Base-by-base conservation (phyloP, 2,329 filamentous ascomycete genomes). In the Fragosphaeria purpurea region DNA sequence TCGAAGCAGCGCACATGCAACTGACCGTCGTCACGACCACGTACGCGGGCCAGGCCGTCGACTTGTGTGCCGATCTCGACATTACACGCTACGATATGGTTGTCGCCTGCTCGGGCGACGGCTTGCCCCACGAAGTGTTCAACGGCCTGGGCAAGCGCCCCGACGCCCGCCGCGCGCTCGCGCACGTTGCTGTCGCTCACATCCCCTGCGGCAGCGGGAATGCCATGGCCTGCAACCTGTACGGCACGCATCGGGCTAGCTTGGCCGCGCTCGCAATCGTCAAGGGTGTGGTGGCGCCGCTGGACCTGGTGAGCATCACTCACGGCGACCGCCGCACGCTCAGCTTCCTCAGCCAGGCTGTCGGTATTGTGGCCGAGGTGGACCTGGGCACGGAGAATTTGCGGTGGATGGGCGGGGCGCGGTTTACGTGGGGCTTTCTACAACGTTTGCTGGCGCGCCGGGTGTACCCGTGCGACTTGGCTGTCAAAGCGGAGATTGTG, bases 131-230 rank as follows among this genome's bases (percentile, higher is more conserved):
- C 63, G 93, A 98, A 67, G 85, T 95, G 7, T 95, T 96, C 72
- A 97, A 98, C 63, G 93, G 93, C 0, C 70, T 98, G 35, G 89
- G 80, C 11, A 84, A 81, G 66, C 82, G 88, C 40, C 63, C 75
- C 5, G 86, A 96, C 66, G 89, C 89, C 22, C 72, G 75, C 35
- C 76, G 76, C 50, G 93, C 91, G 0, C 69, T 98, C 53, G 70
- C 74, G 30, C 86, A 83, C 60, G 70, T 97, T 11, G 87, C 93
- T 1, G 82, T 98, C 2, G 84, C 83, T 30, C 88, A 95, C 62
- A 75, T 98, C 38, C 93, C 93, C 1, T 95, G 90, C 62, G 93
- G 93, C 11, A 93, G 87, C 46, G 93, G 93, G 6, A 98, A 98
- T 65, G 93, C 88, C 30, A 86, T 97, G 82, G 86, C 87, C 55